These are phyloP conservation scores for Colletotrichum spinosum DNA, from an alignment of 2,329 filamentous ascomycete species.

Conservation along the genomic window DNA sequence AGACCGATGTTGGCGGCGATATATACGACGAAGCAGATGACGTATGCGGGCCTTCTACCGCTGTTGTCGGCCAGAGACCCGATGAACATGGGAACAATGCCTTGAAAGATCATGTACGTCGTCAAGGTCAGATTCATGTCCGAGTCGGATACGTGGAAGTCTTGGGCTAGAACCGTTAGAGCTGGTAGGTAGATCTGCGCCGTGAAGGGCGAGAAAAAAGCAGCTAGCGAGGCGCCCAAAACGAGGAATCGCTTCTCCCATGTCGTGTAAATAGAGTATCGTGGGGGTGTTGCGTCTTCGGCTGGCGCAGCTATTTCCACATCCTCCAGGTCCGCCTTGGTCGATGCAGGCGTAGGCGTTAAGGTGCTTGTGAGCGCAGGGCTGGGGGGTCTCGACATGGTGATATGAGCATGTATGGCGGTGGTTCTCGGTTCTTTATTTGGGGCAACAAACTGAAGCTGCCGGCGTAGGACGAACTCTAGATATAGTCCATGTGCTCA, in stretches of 20 bases:
- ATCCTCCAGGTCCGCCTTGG: slow-evolving; percentile 20
- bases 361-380: neutral
- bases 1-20: slow-evolving; percentile 56
- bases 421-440: neutral
- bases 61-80: slow-evolving; percentile 58
- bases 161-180: slow-evolving; percentile 58
- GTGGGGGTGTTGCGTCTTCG: slow-evolving; percentile 32
- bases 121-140: slow-evolving; percentile 65
- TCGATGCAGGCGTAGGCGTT: neutral
- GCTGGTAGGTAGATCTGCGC: slow-evolving; percentile 68
- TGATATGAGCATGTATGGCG: neutral
- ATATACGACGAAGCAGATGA: slow-evolving; percentile 49
- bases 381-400: slow-evolving; percentile 18
- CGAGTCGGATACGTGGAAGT: slow-evolving; percentile 55
- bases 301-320: slow-evolving; percentile 20
- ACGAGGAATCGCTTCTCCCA: slow-evolving; percentile 56
- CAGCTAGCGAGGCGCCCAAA: slow-evolving; percentile 50
- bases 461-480: neutral
- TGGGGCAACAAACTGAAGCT: neutral
- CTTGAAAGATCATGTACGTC: slow-evolving; percentile 71
- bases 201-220: slow-evolving; percentile 59
- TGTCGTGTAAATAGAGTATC: slow-evolving; percentile 52
- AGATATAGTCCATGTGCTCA: slow-evolving; percentile 9
- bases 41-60: slow-evolving; percentile 52
- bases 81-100: slow-evolving; percentile 64